Evolutionary conservation across 1,139 yeast species (phyloP).

Genomic region (Saccharomyces hybrid): DNA sequence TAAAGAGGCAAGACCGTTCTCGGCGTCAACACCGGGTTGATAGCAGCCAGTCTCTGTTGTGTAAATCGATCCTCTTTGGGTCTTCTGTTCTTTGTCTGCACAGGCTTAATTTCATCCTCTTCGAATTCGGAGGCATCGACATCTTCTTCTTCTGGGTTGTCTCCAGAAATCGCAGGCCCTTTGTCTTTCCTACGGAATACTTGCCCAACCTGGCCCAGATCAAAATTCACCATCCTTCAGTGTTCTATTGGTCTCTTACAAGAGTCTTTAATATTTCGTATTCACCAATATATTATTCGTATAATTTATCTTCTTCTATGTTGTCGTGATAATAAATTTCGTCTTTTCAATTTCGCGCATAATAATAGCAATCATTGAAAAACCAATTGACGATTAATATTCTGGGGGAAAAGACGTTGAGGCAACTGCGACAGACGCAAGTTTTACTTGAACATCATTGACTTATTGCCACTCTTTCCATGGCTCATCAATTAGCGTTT

Average conservation of each 20-base stretch:
- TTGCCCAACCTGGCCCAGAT: slow-evolving; percentile 18
- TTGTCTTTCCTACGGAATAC: slow-evolving; percentile 25
- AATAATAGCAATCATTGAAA: not conserved
- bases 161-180: slow-evolving; percentile 9
- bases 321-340: not conserved
- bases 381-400: not conserved
- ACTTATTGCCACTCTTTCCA: not conserved
- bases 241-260: not conserved
- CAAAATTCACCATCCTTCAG: slow-evolving; percentile 14
- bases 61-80: slow-evolving; percentile 65
- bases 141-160: slow-evolving; percentile 23
- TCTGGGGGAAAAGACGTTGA: not conserved
- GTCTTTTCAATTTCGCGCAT: not conserved
- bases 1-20: slow-evolving; percentile 79
- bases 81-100: slow-evolving; percentile 42
- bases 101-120: slow-evolving; percentile 28
- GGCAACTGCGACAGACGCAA: not conserved
- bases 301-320: not conserved
- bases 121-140: slow-evolving; percentile 32
- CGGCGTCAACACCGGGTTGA: slow-evolving; percentile 82
- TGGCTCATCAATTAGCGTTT: not conserved
- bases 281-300: not conserved
- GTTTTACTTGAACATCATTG: not conserved
- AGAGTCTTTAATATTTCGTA: not conserved
- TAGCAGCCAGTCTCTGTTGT: slow-evolving; percentile 52